phyloP scores from a whole-genome alignment of 2,329 filamentous ascomycete genomes.

The Pseudohalonectria lignicola region DNA sequence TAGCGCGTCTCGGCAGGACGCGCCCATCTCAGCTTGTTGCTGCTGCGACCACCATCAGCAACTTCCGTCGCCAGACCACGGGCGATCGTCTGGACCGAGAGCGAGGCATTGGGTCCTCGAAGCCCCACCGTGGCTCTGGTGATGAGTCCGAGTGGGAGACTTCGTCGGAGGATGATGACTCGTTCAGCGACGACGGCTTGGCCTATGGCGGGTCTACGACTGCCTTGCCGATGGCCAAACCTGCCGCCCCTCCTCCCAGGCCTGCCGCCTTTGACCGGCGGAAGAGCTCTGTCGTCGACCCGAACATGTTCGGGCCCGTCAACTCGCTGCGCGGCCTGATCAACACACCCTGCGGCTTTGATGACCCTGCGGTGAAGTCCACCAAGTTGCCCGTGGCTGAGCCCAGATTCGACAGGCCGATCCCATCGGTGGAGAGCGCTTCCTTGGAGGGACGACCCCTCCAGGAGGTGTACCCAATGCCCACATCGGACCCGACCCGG shows the following conservation, averaged over 20 bases:
- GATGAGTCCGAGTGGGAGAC: constrained; percentile 46
- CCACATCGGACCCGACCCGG: constrained; percentile 51
- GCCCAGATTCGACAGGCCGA: constrained; percentile 19
- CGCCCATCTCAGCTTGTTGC: constrained; percentile 24
- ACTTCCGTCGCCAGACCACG: constrained; percentile 26
- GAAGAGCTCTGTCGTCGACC: constrained; percentile 44
- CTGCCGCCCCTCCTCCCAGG: constrained; percentile 16
- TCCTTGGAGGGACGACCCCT: constrained; percentile 29
- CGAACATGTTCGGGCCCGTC: constrained; percentile 44
- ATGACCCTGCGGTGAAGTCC: constrained; percentile 18
- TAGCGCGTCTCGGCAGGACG: constrained; percentile 26
- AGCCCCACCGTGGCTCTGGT: constrained; percentile 21
- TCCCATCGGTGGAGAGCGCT: constrained; percentile 21
- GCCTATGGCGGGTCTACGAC: constrained; percentile 26
- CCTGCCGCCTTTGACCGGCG: constrained; percentile 19
- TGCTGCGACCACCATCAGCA: constrained; percentile 27
- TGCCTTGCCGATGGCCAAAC: constrained; percentile 15
- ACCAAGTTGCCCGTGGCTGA: neutral
- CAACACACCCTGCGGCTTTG: constrained; percentile 44
- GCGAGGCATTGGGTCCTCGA: constrained; percentile 29
- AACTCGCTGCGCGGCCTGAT: constrained; percentile 50
- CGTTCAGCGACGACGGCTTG: constrained; percentile 25
- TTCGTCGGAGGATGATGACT: constrained; percentile 28
- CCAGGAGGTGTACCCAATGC: constrained; percentile 55
- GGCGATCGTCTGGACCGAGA: constrained; percentile 16